Conservation (phyloP, 371 early-diverging fungal genomes). For the Scutellospora calospora region DNA sequence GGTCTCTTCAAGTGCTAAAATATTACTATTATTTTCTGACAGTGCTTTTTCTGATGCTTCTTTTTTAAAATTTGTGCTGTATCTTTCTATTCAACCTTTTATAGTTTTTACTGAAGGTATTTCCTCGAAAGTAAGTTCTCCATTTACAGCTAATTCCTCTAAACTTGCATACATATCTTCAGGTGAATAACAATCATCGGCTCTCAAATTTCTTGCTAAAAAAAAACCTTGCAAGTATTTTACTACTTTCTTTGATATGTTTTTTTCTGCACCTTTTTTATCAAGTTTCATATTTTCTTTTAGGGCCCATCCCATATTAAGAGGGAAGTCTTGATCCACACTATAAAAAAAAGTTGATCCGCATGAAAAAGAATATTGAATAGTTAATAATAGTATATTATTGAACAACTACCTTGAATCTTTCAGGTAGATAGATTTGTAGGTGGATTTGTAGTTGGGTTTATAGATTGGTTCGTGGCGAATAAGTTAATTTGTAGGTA, state of each 20-base stretch:
- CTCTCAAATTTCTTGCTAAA: background rate
- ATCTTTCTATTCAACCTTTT: slow-evolving; percentile 10
- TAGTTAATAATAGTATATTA: no score
- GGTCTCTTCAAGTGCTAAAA: no score
- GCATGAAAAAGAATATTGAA: no score
- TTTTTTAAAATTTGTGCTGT: background rate
- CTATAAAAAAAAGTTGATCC: no score
- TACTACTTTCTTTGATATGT: background rate
- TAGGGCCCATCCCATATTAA: background rate
- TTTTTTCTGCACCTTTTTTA: background rate
- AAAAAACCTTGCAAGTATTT: slow-evolving; percentile 4
- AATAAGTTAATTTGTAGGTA: no score
- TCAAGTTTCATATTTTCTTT: slow-evolving; percentile 8
- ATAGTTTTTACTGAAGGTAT: slow-evolving; percentile 3
- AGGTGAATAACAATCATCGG: background rate
- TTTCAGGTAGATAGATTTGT: no score
- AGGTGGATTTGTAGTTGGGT: no score
- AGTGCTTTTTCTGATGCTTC: background rate
- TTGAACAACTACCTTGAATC: no score
- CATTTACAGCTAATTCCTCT: background rate
- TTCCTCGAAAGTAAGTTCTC: background rate
- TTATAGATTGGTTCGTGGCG: no score
- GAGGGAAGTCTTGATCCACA: background rate
- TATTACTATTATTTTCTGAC: background rate
- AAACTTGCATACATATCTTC: background rate